These are phyloP conservation scores for Erodium texanum DNA, from an alignment of 441 rosid species.

Conservation along the genomic window DNA sequence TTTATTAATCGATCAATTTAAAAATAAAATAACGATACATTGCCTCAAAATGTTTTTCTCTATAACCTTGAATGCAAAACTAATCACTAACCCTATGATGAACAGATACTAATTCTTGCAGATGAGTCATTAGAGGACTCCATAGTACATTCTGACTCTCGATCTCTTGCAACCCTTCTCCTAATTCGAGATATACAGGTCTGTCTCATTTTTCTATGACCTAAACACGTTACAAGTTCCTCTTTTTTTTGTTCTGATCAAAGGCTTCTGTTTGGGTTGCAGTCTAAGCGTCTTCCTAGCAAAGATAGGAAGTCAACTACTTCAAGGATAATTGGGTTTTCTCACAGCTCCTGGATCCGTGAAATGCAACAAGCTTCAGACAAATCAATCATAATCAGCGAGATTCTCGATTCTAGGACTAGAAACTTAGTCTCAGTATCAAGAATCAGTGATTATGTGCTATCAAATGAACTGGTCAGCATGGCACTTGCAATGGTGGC, in stretches of 20 bases:
- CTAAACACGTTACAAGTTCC: not conserved
- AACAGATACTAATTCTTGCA: conserved; percentile 91
- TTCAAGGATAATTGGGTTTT: conserved; percentile 44
- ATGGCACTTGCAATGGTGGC: conserved; percentile 96
- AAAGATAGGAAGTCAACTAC: conserved; percentile 44
- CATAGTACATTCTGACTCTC: conserved; percentile 81
- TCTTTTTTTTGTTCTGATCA: conserved; percentile 12
- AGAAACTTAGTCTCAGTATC: conserved; percentile 85
- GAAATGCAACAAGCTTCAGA: conserved; percentile 94
- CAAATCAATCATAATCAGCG: conserved; percentile 76
- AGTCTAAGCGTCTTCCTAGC: conserved; percentile 79
- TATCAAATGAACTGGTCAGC: conserved; percentile 79
- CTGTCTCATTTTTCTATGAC: not conserved
- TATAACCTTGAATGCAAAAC: conserved; percentile 7
- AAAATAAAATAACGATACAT: not conserved
- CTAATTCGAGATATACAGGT: conserved; percentile 95
- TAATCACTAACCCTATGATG: conserved; percentile 45
- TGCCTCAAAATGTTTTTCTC: not conserved
- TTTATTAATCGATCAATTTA: not conserved
- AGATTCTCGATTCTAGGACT: conserved; percentile 89
- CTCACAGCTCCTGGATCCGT: conserved; percentile 82
- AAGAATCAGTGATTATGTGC: conserved; percentile 83
- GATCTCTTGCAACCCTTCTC: conserved; percentile 92
- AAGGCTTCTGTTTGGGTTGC: conserved; percentile 18
- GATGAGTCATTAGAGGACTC: conserved; percentile 92